Evolutionary conservation across 176 grass and related monocot species (phyloP), one percentile per base, ranked within the genome.

Genomic region (Oryza meyeriana): DNA sequence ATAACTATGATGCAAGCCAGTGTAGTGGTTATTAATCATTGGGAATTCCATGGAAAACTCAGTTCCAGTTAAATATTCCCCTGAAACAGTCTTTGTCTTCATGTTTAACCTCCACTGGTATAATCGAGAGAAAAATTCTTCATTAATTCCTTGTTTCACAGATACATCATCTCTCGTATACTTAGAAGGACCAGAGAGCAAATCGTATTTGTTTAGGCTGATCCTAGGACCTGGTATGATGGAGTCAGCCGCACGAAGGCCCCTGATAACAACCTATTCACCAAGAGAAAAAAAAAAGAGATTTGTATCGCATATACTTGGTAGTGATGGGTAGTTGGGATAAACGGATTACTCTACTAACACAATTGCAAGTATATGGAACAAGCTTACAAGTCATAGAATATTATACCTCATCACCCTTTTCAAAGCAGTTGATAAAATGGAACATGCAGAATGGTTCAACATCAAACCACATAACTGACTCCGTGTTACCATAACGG

Each of bases 71-170:
- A 88, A 68, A 69, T 91, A 85, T 41, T 74, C 13, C 74, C 86
- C 90, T 57, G 78, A 78, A 59, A 78, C 48, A 70, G 66, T 58
- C 24, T 66, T 78, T 75, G 90, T 91, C 79, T 75, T 74, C 50
- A 85, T 12, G 62, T 91, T 88, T 71, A 91, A 66, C 64, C 90
- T 91, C 90, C 90, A 91, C 32, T 85, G 38, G 20, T 85, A 88
- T 66, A 83, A 30, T 26, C 79, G 61, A 26, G 75, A 82, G 33
- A 85, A 71, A 50, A 47, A 75, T 10, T 66, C 67, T 8, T 81
- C 41, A 0, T 27, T 29, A 55, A 81, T 63, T 36, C 18, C 44
- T 67, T 78, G 45, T 72, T 85, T 72, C 40, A 17, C 33, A 4
- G 33, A 58, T 31, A 68, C 35, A 25, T 71, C 77, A 69, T 85